Evolutionary conservation across 352 stramenopile genomes (phyloP), one percentile per base, ranked within the genome.

Genomic region (Globisporangium nodosum): DNA sequence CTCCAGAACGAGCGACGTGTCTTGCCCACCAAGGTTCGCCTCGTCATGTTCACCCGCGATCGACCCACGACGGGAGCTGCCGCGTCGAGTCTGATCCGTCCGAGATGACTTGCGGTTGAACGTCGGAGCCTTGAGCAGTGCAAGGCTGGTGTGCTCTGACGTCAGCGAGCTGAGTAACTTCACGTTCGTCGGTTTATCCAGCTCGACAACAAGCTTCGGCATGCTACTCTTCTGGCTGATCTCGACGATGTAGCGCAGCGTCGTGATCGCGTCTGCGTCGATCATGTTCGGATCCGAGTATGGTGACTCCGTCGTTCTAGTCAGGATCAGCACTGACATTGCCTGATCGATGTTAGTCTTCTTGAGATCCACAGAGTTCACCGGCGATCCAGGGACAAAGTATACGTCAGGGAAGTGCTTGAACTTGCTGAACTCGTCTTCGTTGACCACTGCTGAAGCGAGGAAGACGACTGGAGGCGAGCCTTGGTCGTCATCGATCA

Each of bases 231-330:
- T 77, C 56, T 88, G 78, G 35, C 73, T 87, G 56, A 87, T 90
- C 71, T 92, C 83, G 15, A 92, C 73, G 24, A 92, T 92, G 55
- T 88, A 90, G 1, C 80, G 78, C 60, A 92, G 68, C 33, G 79
- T 88, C 6, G 83, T 92, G 61, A 92, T 92, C 11, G 83, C 83
- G 52, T 92, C 77, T 5, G 83, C 80, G 47, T 92, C 83, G 6
- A 92, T 70, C 83, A 92, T 92, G 52, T 92, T 92, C 6, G 78
- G 73, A 48, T 92, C 83, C 0, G 80, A 72, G 56, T 88, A 92
- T 46, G 67, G 61, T 8, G 69, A 70, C 46, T 77, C 70, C 0
- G 71, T 83, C 4, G 73, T 56, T 24, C 73, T 66, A 5, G 78
- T 86, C 39, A 90, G 69, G 46, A 92, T 84, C 39, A 92, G 62